phyloP scores from a whole-genome alignment of 495 filamentous ascomycete genomes.

The Penicillium maclennaniae region DNA sequence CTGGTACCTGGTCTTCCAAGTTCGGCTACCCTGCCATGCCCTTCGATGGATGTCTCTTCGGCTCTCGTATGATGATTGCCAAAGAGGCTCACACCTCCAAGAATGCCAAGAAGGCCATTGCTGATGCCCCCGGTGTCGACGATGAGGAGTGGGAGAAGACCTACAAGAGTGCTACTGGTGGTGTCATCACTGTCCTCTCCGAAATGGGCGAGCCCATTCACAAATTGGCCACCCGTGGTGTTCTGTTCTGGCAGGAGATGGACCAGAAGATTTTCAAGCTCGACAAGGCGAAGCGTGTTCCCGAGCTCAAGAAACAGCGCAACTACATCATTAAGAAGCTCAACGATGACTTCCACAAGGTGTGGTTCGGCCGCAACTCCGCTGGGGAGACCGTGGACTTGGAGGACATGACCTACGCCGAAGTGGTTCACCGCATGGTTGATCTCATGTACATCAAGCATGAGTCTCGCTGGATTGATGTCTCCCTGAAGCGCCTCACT shows the following conservation, averaged over 20 bases:
- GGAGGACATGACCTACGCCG: slow-evolving; percentile 96
- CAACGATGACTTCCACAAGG: slow-evolving; percentile 97
- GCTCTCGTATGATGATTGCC: slow-evolving; percentile 49
- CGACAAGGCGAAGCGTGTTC: slow-evolving; percentile 88
- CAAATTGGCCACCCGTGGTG: slow-evolving; percentile 93
- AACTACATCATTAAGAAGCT: slow-evolving; percentile 97
- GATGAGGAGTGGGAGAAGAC: slow-evolving; percentile 95
- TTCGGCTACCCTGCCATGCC: slow-evolving; percentile 45
- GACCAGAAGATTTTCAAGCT: slow-evolving; percentile 95
- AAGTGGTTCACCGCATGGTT: slow-evolving; percentile 90
- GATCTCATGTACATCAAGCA: slow-evolving; percentile 96
- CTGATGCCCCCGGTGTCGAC: slow-evolving; percentile 82
- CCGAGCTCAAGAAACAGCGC: slow-evolving; percentile 86
- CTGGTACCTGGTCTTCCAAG: slow-evolving; percentile 39
- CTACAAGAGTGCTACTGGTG: slow-evolving; percentile 86
- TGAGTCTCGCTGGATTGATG: slow-evolving; percentile 90
- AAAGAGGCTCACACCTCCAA: slow-evolving; percentile 85
- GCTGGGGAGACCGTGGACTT: slow-evolving; percentile 76
- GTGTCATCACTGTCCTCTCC: slow-evolving; percentile 93
- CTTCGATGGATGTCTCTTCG: slow-evolving; percentile 47
- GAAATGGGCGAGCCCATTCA: slow-evolving; percentile 99
- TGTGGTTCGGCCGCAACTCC: slow-evolving; percentile 94
- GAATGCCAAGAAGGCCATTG: slow-evolving; percentile 92
- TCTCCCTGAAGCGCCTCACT: slow-evolving; percentile 73
- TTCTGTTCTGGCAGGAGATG: slow-evolving; percentile 96